Conservation (phyloP, 495 filamentous ascomycete species). For the Platismatia glauca region DNA sequence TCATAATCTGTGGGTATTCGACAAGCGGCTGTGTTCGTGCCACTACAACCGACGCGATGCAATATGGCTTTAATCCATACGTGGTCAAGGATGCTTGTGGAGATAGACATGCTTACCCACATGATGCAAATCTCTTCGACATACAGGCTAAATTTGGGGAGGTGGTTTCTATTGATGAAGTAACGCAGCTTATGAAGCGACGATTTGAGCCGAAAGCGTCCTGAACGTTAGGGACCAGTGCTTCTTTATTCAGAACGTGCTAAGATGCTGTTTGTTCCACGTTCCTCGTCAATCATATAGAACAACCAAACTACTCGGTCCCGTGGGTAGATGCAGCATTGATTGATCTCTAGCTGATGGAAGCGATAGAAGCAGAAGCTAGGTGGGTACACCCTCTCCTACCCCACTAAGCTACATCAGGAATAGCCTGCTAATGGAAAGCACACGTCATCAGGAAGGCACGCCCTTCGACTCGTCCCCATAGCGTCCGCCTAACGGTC, state of each 20-base stretch:
- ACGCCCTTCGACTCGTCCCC: too few relatives aligned
- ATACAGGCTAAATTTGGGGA: slow-evolving; percentile 10
- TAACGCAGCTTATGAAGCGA: not conserved
- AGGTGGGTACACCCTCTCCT: too few relatives aligned
- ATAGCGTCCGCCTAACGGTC: too few relatives aligned
- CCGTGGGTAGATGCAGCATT: too few relatives aligned
- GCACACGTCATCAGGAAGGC: too few relatives aligned
- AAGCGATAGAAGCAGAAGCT: too few relatives aligned
- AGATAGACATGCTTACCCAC: slow-evolving; percentile 10
- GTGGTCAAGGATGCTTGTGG: slow-evolving; percentile 7
- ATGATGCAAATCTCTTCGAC: slow-evolving; percentile 11
- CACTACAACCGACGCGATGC: slow-evolving; percentile 8
- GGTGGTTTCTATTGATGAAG: slow-evolving; percentile 3
- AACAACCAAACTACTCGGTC: too few relatives aligned
- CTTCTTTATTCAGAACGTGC: not conserved
- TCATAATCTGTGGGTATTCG: slow-evolving; percentile 10
- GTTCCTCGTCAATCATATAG: not conserved
- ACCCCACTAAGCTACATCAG: too few relatives aligned
- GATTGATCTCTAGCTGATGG: too few relatives aligned
- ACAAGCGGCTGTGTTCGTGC: slow-evolving; percentile 8
- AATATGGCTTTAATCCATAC: slow-evolving; percentile 6
- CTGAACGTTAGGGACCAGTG: not conserved
- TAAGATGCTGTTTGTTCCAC: not conserved
- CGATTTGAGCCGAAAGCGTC: not conserved
- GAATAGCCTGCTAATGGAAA: too few relatives aligned